Evolutionary conservation across 140 eudicot genomes (phyloP), one percentile per base, ranked within the genome.

Genomic region (Cichorium intybus): DNA sequence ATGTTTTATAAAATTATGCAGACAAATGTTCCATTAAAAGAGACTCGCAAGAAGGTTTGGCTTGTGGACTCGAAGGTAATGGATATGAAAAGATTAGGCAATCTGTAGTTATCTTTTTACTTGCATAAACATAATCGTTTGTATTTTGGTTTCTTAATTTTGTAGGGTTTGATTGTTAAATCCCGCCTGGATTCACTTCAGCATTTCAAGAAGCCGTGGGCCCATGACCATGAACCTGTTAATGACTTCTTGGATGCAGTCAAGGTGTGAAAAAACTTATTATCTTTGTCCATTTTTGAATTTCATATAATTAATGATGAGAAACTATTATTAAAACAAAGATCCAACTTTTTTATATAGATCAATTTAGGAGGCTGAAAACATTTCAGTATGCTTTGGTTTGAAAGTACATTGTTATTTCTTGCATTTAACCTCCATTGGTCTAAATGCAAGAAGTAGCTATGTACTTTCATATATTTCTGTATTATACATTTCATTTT

Each of bases 201-300:
- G 49, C 95, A 87, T 81, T 90, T 86, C 61, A 90, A 90, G 82
- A 80, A 79, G 75, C 95, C 95, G 2, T 87, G 97, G 95, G 97
- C 95, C 67, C 95, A 90, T 62, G 94, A 90, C 10, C 95, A 87
- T n/a, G 87, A 90, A 76, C 90, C 97, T 29, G 88, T 90, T 46
- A 60, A 24, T 12, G 59, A 70, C 12, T 81, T 90, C 43, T 56
- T 84, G 75, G 84, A 90, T 61, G 97, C 94, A 62, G 87, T 90
- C 11, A 90, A 90, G 89, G 97, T 90, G 20, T 31, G 43, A 48
- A 56, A 34, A 7, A n/a, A n/a, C n/a, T 28, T 20, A 67, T 20
- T 39, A 45, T 11, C 46, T 34, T 29, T 22, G 37, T n/a, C n/a
- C 2, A 34, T 34, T 7, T 10, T 39, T 12, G 4, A 12, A 4